Conservation (phyloP, 352 stramenopile species). For the Thraustotheca clavata region DNA sequence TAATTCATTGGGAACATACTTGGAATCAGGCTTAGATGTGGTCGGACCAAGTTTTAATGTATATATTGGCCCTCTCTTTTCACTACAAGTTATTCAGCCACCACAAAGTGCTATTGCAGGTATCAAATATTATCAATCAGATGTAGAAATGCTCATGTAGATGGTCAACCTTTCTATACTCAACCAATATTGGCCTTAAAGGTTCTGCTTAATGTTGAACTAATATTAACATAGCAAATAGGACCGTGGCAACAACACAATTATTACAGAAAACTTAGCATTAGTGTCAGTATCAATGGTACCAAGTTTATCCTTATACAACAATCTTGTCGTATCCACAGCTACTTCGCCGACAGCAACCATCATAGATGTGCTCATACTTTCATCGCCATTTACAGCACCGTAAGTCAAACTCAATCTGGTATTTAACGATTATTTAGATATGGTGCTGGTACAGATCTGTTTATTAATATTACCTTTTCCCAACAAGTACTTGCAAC, state of each 20-base stretch:
- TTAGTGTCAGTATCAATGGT: slow-evolving; percentile 44
- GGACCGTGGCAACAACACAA: slow-evolving; percentile 62
- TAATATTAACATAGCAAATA: background rate
- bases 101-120: slow-evolving; percentile 15
- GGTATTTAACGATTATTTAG: slow-evolving; percentile 29
- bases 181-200: slow-evolving; percentile 56
- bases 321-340: slow-evolving; percentile 58
- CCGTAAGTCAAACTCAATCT: background rate
- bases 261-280: slow-evolving; percentile 30
- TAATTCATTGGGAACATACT: background rate
- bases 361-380: slow-evolving; percentile 34
- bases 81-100: background rate
- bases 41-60: slow-evolving; percentile 10
- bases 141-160: slow-evolving; percentile 23
- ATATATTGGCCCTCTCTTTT: slow-evolving; percentile 13
- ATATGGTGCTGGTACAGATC: slow-evolving; percentile 51
- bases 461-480: slow-evolving; percentile 62
- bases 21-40: slow-evolving; percentile 4
- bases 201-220: background rate
- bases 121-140: background rate
- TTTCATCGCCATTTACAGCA: slow-evolving; percentile 27
- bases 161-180: slow-evolving; percentile 62
- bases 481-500: slow-evolving; percentile 63
- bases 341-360: slow-evolving; percentile 34
- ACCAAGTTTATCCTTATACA: slow-evolving; percentile 47